phyloP scores from a whole-genome alignment of 495 filamentous ascomycete genomes.

The Penicillium soppii region DNA sequence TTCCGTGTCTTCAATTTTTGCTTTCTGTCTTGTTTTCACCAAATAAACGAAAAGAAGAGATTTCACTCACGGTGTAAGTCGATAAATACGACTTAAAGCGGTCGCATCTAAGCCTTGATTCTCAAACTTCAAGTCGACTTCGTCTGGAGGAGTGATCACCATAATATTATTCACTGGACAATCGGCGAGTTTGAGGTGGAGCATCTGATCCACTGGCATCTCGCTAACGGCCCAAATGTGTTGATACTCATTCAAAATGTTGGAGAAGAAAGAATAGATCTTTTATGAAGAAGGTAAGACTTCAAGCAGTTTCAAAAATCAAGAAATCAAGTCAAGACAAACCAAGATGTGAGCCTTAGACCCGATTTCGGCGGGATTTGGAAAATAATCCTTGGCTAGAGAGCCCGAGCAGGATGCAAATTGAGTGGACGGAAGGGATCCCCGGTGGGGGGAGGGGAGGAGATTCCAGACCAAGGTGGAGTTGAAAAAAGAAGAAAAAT shows the following conservation, averaged over 20 bases:
- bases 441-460: too few species aligned
- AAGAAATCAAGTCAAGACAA: background rate
- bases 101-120: background rate
- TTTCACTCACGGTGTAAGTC: constrained; percentile 38
- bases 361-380: background rate
- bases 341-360: background rate
- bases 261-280: background rate
- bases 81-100: constrained; percentile 39
- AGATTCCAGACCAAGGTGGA: constrained; percentile 4
- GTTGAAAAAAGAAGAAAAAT: background rate
- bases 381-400: background rate
- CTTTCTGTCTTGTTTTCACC: too few species aligned
- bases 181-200: constrained; percentile 22
- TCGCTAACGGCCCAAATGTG: constrained; percentile 4
- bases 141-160: constrained; percentile 27
- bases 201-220: constrained; percentile 29
- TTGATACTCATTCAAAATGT: background rate
- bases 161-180: constrained; percentile 10
- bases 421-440: constrained; percentile 10
- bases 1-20: too few species aligned
- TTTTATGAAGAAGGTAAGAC: background rate
- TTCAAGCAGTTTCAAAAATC: background rate
- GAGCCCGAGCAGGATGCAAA: background rate
- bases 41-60: background rate
- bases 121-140: constrained; percentile 13